phyloP scores from a whole-genome alignment of 805 yeast genomes.

The Pichia manshurica region DNA sequence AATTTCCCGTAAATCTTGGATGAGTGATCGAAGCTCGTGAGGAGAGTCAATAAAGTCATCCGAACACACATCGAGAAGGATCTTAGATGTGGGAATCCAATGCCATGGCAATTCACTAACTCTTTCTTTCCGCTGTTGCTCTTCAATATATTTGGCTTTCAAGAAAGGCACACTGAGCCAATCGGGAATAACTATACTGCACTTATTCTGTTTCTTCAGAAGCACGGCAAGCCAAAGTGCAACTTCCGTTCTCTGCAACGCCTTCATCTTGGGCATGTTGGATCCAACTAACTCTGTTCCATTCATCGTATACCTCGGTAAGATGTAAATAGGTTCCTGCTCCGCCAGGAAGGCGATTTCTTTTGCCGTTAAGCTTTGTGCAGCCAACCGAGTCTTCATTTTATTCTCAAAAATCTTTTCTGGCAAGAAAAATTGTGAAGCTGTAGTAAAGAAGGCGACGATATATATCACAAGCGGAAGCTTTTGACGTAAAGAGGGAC shows the following conservation, averaged over 20 bases:
- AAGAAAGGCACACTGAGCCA: conserved; percentile 66
- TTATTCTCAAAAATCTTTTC: neutral
- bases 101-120: conserved; percentile 77
- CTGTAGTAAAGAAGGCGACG: too few species aligned
- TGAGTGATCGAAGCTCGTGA: conserved; percentile 58
- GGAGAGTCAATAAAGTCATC: conserved; percentile 77
- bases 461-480: too few species aligned
- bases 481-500: too few species aligned
- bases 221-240: conserved; percentile 88
- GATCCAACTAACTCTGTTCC: conserved; percentile 60
- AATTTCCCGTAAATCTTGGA: conserved; percentile 82
- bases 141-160: conserved; percentile 58
- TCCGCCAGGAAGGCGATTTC: conserved; percentile 86
- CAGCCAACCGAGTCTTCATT: conserved; percentile 29
- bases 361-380: conserved; percentile 57
- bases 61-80: conserved; percentile 58
- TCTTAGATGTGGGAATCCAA: conserved; percentile 80
- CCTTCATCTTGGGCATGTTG: conserved; percentile 51
- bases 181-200: conserved; percentile 77
- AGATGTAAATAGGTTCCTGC: conserved; percentile 61
- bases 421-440: too few species aligned
- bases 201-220: conserved; percentile 76
- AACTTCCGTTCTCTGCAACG: conserved; percentile 62
- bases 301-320: conserved; percentile 73
- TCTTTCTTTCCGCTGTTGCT: conserved; percentile 41